Base-by-base conservation (phyloP, 1,284 basidiomycete genomes). In the Ustilago vetiveriae region DNA sequence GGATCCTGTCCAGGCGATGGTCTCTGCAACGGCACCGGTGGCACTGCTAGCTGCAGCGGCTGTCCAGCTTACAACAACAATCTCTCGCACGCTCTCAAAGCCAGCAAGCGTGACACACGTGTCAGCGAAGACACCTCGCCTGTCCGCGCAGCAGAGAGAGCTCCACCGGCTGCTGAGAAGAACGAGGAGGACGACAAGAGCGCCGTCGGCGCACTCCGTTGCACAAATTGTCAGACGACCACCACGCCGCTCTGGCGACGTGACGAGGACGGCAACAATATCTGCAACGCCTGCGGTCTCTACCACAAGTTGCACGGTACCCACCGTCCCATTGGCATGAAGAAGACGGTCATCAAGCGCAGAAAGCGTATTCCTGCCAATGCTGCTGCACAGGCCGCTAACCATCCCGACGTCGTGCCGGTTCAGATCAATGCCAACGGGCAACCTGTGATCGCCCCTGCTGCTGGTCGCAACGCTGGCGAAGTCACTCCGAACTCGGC, bases 291-390 rank as follows among this genome's bases (percentile, higher is more conserved):
- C 86, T 92, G 83, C 50, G 50, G 66, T 49, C 87, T 98, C 6
- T 98, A 98, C 84, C 94, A 94, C 86, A 98, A 98, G 84, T 87
- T 98, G 11, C 95, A 98, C 85, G 93, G 94, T 55, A 93, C 92
- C 1, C 94, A 97, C 76, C 89, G 95, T 38, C 95, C 95, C 29
- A 95, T 95, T 66, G 92, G 92, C 56, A 94, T 98, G 93, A 97
- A 96, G 84, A 97, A 98, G 86, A 91, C 92, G 3, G 93, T 97
- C 75, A 98, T 98, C 86, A 98, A 98, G 85, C 88, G 95, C 32
- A 87, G 95, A 66, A 98, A 98, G 85, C 90, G 95, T 72, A 92
- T 98, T 13, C 67, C 67, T 3, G 67, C 67, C 37, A 70, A 70
- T 24, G 67, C 67, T 4, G 48, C 60, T 21, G 53, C 56, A 2